These are phyloP conservation scores for Petasospora rhodanensis DNA, from an alignment of 1,139 yeast genomes.

Conservation along the genomic window DNA sequence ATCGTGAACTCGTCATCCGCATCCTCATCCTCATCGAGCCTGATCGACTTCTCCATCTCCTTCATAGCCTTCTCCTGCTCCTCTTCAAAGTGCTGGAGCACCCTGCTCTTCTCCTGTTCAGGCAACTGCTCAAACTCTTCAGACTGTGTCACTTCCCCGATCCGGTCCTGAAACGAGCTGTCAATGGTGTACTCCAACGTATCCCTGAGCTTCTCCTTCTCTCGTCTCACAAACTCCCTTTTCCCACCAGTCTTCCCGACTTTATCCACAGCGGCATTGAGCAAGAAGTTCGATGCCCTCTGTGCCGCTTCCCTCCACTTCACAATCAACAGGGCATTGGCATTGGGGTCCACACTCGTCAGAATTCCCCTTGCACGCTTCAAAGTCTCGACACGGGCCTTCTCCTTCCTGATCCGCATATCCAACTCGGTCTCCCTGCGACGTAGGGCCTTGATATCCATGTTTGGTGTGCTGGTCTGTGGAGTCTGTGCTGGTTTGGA, in stretches of 20 bases:
- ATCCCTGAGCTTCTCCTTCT: constrained; percentile 31
- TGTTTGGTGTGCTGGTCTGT: constrained; percentile 9
- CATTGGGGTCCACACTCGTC: constrained; percentile 24
- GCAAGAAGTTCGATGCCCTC: constrained; percentile 38
- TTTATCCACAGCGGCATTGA: constrained; percentile 37
- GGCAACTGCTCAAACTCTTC: constrained; percentile 33
- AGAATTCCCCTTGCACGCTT: constrained; percentile 34
- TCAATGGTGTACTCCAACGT: constrained; percentile 31
- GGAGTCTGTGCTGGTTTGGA: constrained; percentile 13
- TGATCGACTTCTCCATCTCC: constrained; percentile 17
- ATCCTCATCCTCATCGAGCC: constrained; percentile 25
- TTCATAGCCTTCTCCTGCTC: constrained; percentile 24
- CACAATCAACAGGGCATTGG: constrained; percentile 28
- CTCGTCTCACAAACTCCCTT: constrained; percentile 34
- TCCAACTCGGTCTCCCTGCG: constrained; percentile 26
- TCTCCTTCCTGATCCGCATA: constrained; percentile 25
- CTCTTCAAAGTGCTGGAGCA: constrained; percentile 26
- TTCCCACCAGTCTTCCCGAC: constrained; percentile 43
- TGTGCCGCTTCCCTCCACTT: constrained; percentile 44
- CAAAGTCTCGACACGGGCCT: constrained; percentile 29
- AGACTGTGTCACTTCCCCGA: constrained; percentile 33
- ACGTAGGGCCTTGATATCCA: constrained; percentile 10
- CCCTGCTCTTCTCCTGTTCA: constrained; percentile 28
- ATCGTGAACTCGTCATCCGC: constrained; percentile 38
- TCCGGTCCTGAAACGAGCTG: constrained; percentile 32